Conservation (phyloP, 2,329 filamentous ascomycete genomes). For the Alternaria ethzedia region DNA sequence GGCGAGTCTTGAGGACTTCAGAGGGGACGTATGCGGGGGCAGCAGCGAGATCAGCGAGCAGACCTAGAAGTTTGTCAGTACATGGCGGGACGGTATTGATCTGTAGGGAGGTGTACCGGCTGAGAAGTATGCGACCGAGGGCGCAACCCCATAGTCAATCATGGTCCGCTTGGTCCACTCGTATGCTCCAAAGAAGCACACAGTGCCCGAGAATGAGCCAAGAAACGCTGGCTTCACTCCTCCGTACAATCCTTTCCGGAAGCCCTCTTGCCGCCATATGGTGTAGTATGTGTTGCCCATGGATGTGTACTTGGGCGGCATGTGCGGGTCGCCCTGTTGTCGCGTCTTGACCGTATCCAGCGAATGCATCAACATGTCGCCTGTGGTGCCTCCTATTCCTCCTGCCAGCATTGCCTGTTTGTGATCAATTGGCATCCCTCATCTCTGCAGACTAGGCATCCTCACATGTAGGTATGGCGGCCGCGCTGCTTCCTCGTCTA, state of each 20-base stretch:
- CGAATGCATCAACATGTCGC: slow-evolving; percentile 98
- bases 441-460: slow-evolving; percentile 7
- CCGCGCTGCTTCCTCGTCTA: slow-evolving; percentile 52
- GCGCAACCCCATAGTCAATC: slow-evolving; percentile 82
- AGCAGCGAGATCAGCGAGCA: slow-evolving; percentile 88
- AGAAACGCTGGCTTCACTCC: slow-evolving; percentile 91
- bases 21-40: slow-evolving; percentile 95
- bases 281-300: slow-evolving; percentile 90
- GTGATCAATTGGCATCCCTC: slow-evolving; percentile 30
- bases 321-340: slow-evolving; percentile 93
- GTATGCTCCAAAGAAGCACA: slow-evolving; percentile 95
- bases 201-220: slow-evolving; percentile 91
- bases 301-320: slow-evolving; percentile 91
- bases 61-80: slow-evolving; percentile 61
- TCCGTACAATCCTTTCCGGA: slow-evolving; percentile 85
- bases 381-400: slow-evolving; percentile 88
- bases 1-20: slow-evolving; percentile 95
- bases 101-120: slow-evolving; percentile 65
- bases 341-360: slow-evolving; percentile 98
- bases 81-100: not conserved
- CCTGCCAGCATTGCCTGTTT: slow-evolving; percentile 90
- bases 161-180: slow-evolving; percentile 92
- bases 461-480: slow-evolving; percentile 58
- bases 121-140: slow-evolving; percentile 83
- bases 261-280: slow-evolving; percentile 90